Percentiles rank a stretch among this genome's conserved stretches.
phyloP scores from a whole-genome alignment of 495 filamentous ascomycete species.

The Lasiosphaeria ovina region DNA sequence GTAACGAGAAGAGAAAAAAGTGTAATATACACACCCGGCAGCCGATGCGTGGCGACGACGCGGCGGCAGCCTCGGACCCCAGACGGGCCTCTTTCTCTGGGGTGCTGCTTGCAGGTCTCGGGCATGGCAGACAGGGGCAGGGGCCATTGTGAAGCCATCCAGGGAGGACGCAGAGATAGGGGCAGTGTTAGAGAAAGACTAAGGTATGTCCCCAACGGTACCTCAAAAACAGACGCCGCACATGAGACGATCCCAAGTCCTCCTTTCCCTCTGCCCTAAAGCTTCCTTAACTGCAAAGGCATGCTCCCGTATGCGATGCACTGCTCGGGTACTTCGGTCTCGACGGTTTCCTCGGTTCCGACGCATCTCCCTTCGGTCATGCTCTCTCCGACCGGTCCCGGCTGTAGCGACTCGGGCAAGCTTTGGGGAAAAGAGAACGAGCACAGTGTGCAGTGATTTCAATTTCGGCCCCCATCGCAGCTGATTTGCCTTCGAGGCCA shows the following conservation, averaged over 20 bases:
- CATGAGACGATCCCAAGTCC: slow-evolving; percentile 1
- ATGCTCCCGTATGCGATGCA: neutral
- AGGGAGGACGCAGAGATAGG: neutral
- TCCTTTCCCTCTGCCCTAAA: neutral
- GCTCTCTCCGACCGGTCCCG: slow-evolving; percentile 9
- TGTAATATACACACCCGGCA: slow-evolving; percentile 19
- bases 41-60: slow-evolving; percentile 13
- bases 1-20: neutral
- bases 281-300: too few relatives aligned
- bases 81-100: slow-evolving; percentile 1
- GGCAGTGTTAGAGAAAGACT: neutral
- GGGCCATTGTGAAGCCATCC: neutral
- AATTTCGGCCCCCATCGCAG: too few relatives aligned
- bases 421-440: too few relatives aligned
- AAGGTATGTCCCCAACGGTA: neutral
- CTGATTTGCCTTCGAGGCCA: too few relatives aligned
- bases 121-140: neutral
- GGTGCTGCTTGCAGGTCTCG: slow-evolving; percentile 7
- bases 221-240: neutral
- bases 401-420: neutral
- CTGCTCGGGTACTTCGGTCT: slow-evolving; percentile 14
- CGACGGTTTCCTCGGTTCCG: slow-evolving; percentile 4
- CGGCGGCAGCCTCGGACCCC: neutral
- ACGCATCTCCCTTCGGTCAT: slow-evolving; percentile 5
- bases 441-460: too few relatives aligned